Conservation (phyloP, 352 stramenopile species). For the Pythium rishiriense region DNA sequence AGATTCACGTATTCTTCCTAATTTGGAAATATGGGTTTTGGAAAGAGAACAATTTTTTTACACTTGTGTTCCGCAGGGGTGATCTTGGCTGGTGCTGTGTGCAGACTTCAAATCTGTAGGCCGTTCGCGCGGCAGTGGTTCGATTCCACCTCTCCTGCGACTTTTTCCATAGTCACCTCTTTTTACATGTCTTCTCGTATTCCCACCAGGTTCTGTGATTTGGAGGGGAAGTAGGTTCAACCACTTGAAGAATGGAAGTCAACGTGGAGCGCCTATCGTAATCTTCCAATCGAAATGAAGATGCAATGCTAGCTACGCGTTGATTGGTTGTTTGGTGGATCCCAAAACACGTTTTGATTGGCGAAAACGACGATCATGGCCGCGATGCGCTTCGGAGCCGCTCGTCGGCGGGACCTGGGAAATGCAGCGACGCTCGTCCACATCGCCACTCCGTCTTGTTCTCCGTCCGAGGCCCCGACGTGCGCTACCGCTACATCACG, state of each 20-base stretch:
- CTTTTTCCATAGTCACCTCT: constrained; percentile 36
- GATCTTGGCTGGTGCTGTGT: constrained; percentile 90
- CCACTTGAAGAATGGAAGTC: constrained; percentile 27
- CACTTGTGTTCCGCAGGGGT: constrained; percentile 49
- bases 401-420: neutral
- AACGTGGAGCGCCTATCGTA: neutral
- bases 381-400: constrained; percentile 3
- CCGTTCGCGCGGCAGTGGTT: constrained; percentile 89
- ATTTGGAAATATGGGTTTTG: neutral
- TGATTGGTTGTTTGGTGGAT: constrained; percentile 12
- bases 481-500: neutral
- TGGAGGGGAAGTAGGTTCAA: neutral
- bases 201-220: neutral
- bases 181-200: constrained; percentile 14
- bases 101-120: constrained; percentile 94
- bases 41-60: neutral
- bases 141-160: constrained; percentile 90
- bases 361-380: neutral
- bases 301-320: neutral
- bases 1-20: neutral
- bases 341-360: constrained; percentile 3
- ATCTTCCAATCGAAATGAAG: constrained; percentile 16
- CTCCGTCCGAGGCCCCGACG: neutral
- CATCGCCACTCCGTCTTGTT: constrained; percentile 14
- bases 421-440: constrained; percentile 25